phyloP scores from a whole-genome alignment of 345 rosid species.

The Firmiana major region DNA sequence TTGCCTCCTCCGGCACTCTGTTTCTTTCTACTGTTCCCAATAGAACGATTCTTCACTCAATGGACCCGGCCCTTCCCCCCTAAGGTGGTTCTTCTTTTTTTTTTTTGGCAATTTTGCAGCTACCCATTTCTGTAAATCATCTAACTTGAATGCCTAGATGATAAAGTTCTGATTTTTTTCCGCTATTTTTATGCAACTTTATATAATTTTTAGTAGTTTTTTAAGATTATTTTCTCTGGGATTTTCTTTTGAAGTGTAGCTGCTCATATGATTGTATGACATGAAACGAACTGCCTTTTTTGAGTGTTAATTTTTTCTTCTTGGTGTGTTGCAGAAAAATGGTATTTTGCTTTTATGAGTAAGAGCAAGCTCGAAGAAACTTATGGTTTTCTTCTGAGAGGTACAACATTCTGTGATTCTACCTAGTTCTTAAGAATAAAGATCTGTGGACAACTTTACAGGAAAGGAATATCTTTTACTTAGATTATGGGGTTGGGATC shows the following conservation, averaged over 20 bases:
- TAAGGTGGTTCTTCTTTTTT: conserved; percentile 16
- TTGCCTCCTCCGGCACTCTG: background rate
- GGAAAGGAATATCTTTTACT: background rate
- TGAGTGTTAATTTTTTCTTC: conserved; percentile 8
- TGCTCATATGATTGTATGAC: background rate
- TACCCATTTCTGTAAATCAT: conserved; percentile 22
- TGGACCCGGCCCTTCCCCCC: background rate
- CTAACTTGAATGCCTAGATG: conserved; percentile 20
- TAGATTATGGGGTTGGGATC: background rate
- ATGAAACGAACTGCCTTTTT: background rate
- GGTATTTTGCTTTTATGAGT: background rate
- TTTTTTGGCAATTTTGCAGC: conserved; percentile 6
- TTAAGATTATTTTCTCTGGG: background rate
- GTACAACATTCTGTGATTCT: background rate
- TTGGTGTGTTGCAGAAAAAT: conserved; percentile 19
- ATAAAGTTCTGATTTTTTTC: conserved; percentile 3
- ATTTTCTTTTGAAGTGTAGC: background rate
- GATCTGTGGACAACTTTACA: background rate
- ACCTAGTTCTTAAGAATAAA: background rate
- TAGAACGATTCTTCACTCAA: background rate
- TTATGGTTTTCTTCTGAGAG: background rate
- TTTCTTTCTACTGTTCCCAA: background rate
- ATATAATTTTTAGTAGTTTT: background rate
- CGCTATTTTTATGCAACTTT: background rate
- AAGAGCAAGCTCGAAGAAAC: background rate